A percentile compares a stretch with the other conserved stretches of the same genome.
Evolutionary conservation across 225 moss, liverwort and hornwort genomes (phyloP).

Genomic region (Marchantia polymorpha): DNA sequence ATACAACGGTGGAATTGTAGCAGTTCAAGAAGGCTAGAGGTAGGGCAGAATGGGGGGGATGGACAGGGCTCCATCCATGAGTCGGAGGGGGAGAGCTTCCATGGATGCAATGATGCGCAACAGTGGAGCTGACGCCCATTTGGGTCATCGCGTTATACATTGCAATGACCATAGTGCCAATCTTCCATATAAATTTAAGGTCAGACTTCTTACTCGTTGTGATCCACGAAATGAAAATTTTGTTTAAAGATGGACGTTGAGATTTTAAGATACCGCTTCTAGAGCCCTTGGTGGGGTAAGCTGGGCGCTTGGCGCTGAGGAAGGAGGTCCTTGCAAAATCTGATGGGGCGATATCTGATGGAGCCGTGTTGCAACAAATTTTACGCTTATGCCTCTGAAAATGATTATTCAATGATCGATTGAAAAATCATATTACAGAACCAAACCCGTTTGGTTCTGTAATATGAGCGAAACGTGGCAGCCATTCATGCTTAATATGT

Average conservation of each 20-base stretch:
- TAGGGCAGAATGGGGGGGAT: constrained; percentile 21
- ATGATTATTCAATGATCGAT: not conserved
- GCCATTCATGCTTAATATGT: not conserved
- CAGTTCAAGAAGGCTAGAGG: not conserved
- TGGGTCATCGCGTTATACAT: constrained; percentile 63
- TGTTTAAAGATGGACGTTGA: not conserved
- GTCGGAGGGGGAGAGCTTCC: constrained; percentile 6
- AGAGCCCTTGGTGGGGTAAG: not conserved
- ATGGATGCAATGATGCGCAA: constrained; percentile 11
- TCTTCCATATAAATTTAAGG: constrained; percentile 59
- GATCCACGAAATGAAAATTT: not conserved
- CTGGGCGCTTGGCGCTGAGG: not conserved
- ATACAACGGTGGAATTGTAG: constrained; percentile 12
- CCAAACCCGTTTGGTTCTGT: not conserved
- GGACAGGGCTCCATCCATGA: constrained; percentile 10
- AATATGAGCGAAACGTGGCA: not conserved
- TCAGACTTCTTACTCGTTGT: constrained; percentile 9
- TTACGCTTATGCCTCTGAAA: too few relatives aligned
- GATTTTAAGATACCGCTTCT: not conserved
- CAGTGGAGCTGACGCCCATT: constrained; percentile 9
- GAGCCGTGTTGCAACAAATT: not conserved
- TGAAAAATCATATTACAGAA: too few relatives aligned
- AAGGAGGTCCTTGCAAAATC: not conserved
- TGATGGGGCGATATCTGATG: not conserved
- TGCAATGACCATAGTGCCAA: constrained; percentile 77